Evolutionary conservation across 371 early-diverging fungal genomes (phyloP).

Genomic region (Blastocladiella emersonii): DNA sequence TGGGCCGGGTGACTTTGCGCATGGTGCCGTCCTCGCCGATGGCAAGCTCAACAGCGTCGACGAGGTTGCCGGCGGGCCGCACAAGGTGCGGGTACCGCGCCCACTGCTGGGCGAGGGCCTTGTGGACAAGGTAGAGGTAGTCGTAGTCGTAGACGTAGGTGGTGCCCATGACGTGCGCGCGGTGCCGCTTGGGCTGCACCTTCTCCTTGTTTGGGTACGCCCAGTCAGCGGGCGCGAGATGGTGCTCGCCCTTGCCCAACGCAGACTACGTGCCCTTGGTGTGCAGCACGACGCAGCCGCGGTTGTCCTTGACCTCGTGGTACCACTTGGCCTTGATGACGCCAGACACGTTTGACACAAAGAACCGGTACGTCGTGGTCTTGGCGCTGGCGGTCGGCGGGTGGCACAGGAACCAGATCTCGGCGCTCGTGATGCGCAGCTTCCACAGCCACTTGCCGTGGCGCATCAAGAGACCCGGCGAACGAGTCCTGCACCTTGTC

Average conservation of each 20-base stretch:
- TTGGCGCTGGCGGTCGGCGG: conserved; percentile 5
- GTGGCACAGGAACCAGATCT: conserved; percentile 66
- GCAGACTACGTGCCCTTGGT: conserved; percentile 58
- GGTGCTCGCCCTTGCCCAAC: conserved; percentile 48
- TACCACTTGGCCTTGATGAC: conserved; percentile 83
- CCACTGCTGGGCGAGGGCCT: conserved; percentile 62
- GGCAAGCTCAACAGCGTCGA: conserved; percentile 73
- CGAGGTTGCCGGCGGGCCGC: conserved; percentile 44
- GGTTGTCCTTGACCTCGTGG: conserved; percentile 59
- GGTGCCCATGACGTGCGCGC: conserved; percentile 94
- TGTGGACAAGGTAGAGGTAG: conserved; percentile 89
- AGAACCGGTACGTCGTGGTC: conserved; percentile 63
- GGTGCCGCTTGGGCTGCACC: conserved; percentile 93
- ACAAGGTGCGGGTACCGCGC: conserved; percentile 30
- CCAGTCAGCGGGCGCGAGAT: conserved; percentile 63
- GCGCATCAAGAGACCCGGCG: conserved; percentile 74
- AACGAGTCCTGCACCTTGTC: conserved; percentile 71
- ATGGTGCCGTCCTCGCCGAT: conserved; percentile 67
- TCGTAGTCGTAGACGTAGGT: conserved; percentile 97
- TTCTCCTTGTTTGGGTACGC: conserved; percentile 87
- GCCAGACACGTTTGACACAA: conserved; percentile 78
- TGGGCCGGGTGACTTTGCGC: conserved; percentile 62
- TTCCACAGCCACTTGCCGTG: conserved; percentile 92
- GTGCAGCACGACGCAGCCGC: conserved; percentile 17
- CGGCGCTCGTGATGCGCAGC: conserved; percentile 82